Evolutionary conservation across 306 rosid genomes (phyloP).

Genomic region (Lablab purpureus): DNA sequence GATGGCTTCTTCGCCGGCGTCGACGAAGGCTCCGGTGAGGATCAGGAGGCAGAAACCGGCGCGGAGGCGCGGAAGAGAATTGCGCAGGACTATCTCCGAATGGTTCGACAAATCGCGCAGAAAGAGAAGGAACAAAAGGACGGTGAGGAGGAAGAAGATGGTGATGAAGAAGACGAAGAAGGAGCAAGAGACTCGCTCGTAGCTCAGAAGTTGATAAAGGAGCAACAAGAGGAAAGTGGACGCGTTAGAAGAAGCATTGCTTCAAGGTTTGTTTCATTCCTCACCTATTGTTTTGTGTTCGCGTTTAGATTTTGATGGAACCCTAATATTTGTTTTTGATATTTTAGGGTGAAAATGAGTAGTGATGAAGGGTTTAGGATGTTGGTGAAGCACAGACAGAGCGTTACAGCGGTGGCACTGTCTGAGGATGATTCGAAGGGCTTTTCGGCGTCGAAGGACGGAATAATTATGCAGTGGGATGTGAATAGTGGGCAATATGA

Average conservation of each 20-base stretch:
- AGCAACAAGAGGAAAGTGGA: slow-evolving; percentile 88
- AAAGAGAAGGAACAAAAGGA: slow-evolving; percentile 61
- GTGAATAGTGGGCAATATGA: slow-evolving; percentile 82
- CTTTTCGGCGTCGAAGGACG: slow-evolving; percentile 95
- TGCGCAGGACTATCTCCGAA: slow-evolving; percentile 60
- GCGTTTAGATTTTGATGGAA: background rate
- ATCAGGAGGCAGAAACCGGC: slow-evolving; percentile 60
- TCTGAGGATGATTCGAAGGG: slow-evolving; percentile 88
- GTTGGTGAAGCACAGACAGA: slow-evolving; percentile 76
- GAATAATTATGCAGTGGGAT: slow-evolving; percentile 88
- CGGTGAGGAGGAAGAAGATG: slow-evolving; percentile 41
- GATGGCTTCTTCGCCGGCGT: slow-evolving; percentile 48
- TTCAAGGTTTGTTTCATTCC: slow-evolving; percentile 57
- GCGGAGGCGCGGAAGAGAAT: slow-evolving; percentile 78
- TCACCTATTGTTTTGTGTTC: background rate
- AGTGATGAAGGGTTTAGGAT: slow-evolving; percentile 66
- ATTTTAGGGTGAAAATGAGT: slow-evolving; percentile 70
- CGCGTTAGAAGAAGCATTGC: slow-evolving; percentile 77
- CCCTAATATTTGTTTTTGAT: background rate
- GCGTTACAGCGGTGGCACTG: slow-evolving; percentile 82
- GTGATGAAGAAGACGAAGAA: slow-evolving; percentile 51
- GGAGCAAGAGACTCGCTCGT: slow-evolving; percentile 79
- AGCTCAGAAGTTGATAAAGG: slow-evolving; percentile 70
- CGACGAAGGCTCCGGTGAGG: slow-evolving; percentile 17
- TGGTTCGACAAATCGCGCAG: slow-evolving; percentile 50